Evolutionary conservation across 2,329 filamentous ascomycete genomes (phyloP).

Genomic region (Macroventuria anomochaeta): DNA sequence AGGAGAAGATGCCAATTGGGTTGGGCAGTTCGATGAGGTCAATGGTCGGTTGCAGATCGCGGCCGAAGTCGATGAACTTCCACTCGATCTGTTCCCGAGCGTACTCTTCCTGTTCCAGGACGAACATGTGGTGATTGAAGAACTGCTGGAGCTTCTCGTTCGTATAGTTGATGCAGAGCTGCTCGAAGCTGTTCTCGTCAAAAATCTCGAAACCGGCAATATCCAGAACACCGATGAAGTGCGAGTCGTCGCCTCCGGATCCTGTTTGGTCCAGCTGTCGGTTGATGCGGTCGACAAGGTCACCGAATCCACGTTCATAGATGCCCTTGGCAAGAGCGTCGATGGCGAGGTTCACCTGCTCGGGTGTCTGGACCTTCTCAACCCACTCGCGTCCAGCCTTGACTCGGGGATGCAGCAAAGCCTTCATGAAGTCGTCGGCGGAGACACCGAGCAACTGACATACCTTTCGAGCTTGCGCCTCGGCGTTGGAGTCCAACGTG

Average conservation of each 20-base stretch:
- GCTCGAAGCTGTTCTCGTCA: conserved; percentile 98
- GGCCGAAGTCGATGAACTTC: conserved; percentile 99
- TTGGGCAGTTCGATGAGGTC: conserved; percentile 96
- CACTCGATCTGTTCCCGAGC: conserved; percentile 97
- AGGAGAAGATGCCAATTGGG: conserved; percentile 98
- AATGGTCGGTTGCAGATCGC: conserved; percentile 95
- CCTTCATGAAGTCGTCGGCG: conserved; percentile 83
- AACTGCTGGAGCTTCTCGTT: conserved; percentile 99
- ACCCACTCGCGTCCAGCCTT: conserved; percentile 98
- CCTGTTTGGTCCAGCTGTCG: conserved; percentile 86
- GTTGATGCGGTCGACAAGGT: conserved; percentile 92
- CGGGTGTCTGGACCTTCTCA: conserved; percentile 95
- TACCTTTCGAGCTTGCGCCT: conserved; percentile 76
- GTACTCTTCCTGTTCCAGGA: conserved; percentile 97
- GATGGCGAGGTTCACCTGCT: conserved; percentile 88
- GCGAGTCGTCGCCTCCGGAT: conserved; percentile 82
- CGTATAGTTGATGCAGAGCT: conserved; percentile 99
- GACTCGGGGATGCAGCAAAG: conserved; percentile 87
- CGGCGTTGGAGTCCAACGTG: conserved; percentile 75
- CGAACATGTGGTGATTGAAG: conserved; percentile 99
- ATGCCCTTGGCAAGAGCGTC: conserved; percentile 96
- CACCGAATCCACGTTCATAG: conserved; percentile 93
- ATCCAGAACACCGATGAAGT: conserved; percentile 97
- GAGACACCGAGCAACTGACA: conserved; percentile 86
- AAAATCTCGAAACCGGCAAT: conserved; percentile 99